Evolutionary conservation across 192 early-diverging fungal species (phyloP), one percentile per base, ranked within the genome.

Genomic region (Bifiguratus adelaidae): DNA sequence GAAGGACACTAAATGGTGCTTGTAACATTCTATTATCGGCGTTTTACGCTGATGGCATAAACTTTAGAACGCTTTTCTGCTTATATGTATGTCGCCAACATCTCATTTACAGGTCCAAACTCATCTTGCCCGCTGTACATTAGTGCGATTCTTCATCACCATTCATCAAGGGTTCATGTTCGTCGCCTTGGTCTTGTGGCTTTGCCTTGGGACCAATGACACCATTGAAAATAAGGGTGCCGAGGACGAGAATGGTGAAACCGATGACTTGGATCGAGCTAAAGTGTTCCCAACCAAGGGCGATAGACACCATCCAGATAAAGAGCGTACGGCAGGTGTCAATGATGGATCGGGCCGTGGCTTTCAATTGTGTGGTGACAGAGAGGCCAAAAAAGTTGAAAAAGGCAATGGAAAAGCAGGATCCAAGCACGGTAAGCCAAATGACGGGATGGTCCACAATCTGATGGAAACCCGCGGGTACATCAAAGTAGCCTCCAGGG

Each of bases 361-460:
- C 92, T 25, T 78, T 83, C 34, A 96, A 68, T 27, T 68, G 82
- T 28, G 77, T 70, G 2, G 95, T 98, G 20, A 98, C 89, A 2
- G 80, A 80, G 19, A 98, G 75, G 4, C 95, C 95, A 60, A 90
- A 94, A 72, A 83, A 95, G 67, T 98, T 95, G 76, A 95, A 95
- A 33, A 86, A 82, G n/a, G 89, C 88, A 55, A 97, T 97, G 1
- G 83, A 88, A 47, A 89, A 80, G 60, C 85, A 80, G 56, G 92
- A 89, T 22, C 81, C 81, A 32, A 96, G 77, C 24, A 73, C 77
- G 12, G 81, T 70, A 34, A 73, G 58, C 85, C 84, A 87, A 15
- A 87, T 72, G 8, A 63, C 56, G 5, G 75, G 69, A 42, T 76
- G 66, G 35, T 61, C 58, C 35, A 73, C 53, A 41, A 91, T 74